Evolutionary conservation across 2,329 filamentous ascomycete species (phyloP), one percentile per base, ranked within the genome.

Genomic region (Colletotrichum lindemuthianum): DNA sequence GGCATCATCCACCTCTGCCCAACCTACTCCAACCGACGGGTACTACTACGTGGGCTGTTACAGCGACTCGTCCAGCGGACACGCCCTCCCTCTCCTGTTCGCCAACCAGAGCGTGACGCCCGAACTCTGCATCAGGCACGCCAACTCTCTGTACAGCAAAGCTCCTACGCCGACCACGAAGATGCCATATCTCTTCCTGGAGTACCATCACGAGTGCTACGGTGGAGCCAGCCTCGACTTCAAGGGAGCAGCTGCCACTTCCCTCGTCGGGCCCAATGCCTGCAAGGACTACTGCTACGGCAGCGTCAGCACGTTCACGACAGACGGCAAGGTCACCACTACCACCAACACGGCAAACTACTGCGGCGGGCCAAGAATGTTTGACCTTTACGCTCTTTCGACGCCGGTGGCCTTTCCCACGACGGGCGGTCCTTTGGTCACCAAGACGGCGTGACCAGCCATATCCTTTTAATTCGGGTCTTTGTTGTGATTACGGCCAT

Each of bases 131-230:
- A 72, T 76, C 12, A 72, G 67, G 2, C 71, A 73, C 39, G 75
- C 73, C 8, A 67, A 74, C 24, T 71, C 70, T 7, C 59, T 70
- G 32, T 70, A 70, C 3, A 69, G 69, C 33, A 72, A 72, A 11
- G 65, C 65, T 8, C 73, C 72, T 0, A 72, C 71, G 1, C 54
- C 68, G 13, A 74, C 70, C 1, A 71, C 72, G 0, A 71, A 65
- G 49, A 59, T 70, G 15, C 67, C 68, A 10, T 76, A 74, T 47
- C 61, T 73, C 5, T 74, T 70, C 40, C 43, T 76, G 16, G 74
- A 77, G 60, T 76, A 76, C 63, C 74, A 76, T 45, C 67, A 71
- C 57, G 73, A 76, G 67, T 77, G 73, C 67, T 75, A 76, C 60
- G 72, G 70, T 5, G 73, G 70, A 6, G 70, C 63, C 13, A 66